Evolutionary conservation across 2,329 filamentous ascomycete genomes (phyloP).

Genomic region (Scolecobasidium constrictum): DNA sequence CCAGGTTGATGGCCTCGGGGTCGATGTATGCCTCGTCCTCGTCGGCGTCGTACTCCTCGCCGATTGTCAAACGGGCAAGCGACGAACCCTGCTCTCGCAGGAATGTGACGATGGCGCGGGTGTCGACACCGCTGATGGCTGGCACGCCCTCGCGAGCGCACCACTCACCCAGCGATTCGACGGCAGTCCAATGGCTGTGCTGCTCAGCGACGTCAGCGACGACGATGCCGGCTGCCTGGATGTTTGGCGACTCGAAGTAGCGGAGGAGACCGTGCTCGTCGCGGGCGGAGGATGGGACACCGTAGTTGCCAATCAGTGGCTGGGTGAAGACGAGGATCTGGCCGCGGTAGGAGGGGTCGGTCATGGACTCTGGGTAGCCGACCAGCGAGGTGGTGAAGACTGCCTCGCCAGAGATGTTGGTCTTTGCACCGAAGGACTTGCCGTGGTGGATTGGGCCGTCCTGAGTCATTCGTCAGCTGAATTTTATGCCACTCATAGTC

Average conservation of each 20-base stretch:
- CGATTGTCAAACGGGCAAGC: conserved; percentile 84
- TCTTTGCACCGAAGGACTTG: conserved; percentile 90
- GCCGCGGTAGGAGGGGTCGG: conserved; percentile 59
- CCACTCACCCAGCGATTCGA: conserved; percentile 88
- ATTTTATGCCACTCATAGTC: background rate
- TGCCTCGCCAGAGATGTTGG: conserved; percentile 94
- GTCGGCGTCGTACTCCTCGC: conserved; percentile 96
- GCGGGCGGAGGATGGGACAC: conserved; percentile 75
- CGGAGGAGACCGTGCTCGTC: conserved; percentile 86
- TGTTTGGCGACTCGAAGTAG: conserved; percentile 97
- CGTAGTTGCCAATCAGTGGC: conserved; percentile 96
- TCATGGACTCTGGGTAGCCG: conserved; percentile 86
- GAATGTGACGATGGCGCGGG: conserved; percentile 89
- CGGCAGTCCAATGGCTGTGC: conserved; percentile 98
- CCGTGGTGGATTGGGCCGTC: conserved; percentile 94
- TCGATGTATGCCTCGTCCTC: conserved; percentile 95
- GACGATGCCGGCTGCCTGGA: conserved; percentile 91
- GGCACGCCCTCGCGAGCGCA: conserved; percentile 93
- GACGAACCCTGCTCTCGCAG: conserved; percentile 95
- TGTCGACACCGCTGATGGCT: conserved; percentile 93
- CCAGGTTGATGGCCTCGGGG: conserved; percentile 91
- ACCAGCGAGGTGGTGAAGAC: conserved; percentile 98
- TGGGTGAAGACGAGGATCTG: conserved; percentile 99
- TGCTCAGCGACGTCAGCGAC: conserved; percentile 87
- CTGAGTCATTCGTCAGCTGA: conserved; percentile 29